A percentile compares a stretch with the other conserved stretches of the same genome.
Evolutionary conservation across 1,284 basidiomycete species (phyloP).

Genomic region (Chondrostereum purpureum): DNA sequence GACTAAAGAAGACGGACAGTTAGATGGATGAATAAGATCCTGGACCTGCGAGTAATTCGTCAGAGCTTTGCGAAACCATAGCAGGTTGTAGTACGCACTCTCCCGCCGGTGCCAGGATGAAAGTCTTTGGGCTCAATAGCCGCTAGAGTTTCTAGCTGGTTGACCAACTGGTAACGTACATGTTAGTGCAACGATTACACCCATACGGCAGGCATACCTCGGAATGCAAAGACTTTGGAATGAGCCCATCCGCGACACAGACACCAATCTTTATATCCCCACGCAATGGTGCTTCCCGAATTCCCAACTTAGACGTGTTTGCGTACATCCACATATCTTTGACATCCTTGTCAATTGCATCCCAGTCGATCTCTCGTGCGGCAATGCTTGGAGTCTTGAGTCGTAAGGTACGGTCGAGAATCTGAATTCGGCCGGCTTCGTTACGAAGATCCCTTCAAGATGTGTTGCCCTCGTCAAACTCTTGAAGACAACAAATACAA

Average conservation of each 20-base stretch:
- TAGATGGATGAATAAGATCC: constrained; percentile 15
- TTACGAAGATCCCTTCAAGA: no score
- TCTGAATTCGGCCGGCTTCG: not conserved
- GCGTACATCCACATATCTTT: not conserved
- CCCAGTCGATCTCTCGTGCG: not conserved
- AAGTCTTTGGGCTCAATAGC: not conserved
- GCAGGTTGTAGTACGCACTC: not conserved
- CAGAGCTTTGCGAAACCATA: no score
- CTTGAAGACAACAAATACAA: not conserved
- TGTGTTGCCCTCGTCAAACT: no score
- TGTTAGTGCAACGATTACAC: not conserved
- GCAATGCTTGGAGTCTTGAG: not conserved
- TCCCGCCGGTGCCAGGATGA: constrained; percentile 3
- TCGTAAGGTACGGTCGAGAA: not conserved
- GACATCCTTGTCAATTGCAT: not conserved
- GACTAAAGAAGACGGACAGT: not conserved
- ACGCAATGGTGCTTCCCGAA: not conserved
- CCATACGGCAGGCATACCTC: not conserved
- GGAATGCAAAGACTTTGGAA: constrained; percentile 2
- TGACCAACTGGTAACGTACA: not conserved
- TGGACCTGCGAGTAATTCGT: constrained; percentile 11
- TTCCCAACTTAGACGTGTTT: not conserved
- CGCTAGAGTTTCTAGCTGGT: not conserved
- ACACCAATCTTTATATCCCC: not conserved
- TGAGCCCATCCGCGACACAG: not conserved